A percentile compares a stretch with the other conserved stretches of the same genome.
These are phyloP conservation scores for Citropsis articulata DNA, from an alignment of 345 rosid species.

Conservation along the genomic window DNA sequence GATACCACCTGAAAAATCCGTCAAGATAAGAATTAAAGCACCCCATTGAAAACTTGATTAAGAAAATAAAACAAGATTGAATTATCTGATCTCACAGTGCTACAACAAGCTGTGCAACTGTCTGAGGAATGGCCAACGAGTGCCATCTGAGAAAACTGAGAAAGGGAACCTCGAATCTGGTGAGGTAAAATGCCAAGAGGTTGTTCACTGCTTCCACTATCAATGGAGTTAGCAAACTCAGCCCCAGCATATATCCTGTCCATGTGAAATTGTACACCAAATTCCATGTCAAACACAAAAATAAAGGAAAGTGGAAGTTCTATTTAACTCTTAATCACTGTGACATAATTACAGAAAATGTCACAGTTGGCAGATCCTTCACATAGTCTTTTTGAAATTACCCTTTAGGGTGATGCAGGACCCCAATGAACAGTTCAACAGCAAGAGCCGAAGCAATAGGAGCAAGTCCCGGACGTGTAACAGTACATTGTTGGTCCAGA, in stretches of 20 bases:
- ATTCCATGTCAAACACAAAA: constrained; percentile 1
- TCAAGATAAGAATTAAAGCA: neutral
- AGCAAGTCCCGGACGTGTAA: constrained; percentile 94
- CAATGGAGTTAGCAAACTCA: constrained; percentile 46
- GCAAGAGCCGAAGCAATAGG: constrained; percentile 94
- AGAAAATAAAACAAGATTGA: neutral
- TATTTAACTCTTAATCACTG: neutral
- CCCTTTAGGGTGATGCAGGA: constrained; percentile 89
- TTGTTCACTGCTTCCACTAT: constrained; percentile 44
- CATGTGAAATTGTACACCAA: constrained; percentile 4
- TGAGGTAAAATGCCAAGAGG: constrained; percentile 94
- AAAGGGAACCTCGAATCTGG: constrained; percentile 84
- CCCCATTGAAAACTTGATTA: neutral
- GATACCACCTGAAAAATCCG: constrained; percentile 59
- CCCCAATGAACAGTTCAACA: constrained; percentile 76
- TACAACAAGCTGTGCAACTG: constrained; percentile 88
- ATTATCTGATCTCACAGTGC: constrained; percentile 49
- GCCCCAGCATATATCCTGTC: constrained; percentile 66
- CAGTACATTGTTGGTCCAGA: constrained; percentile 97
- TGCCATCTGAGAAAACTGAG: constrained; percentile 78
- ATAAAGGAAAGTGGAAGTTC: neutral
- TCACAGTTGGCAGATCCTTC: constrained; percentile 1
- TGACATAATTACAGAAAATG: neutral
- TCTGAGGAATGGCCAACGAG: constrained; percentile 78
- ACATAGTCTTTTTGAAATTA: constrained; percentile 28